A percentile compares a stretch with the other conserved stretches of the same genome.
These are phyloP conservation scores for Xylaria sp. DNA, from an alignment of 495 filamentous ascomycete species.

Conservation along the genomic window DNA sequence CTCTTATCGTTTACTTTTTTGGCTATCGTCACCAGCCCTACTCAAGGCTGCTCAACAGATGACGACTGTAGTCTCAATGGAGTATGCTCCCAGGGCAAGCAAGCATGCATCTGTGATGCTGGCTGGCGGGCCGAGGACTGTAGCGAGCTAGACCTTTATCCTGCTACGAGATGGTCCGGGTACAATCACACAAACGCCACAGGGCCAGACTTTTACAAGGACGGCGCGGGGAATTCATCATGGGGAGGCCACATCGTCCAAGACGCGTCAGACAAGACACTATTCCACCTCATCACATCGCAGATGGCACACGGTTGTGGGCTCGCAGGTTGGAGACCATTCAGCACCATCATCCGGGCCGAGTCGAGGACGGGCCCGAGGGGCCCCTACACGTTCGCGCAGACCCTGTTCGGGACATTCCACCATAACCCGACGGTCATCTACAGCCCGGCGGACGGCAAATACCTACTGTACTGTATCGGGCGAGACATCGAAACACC, in stretches of 20 bases:
- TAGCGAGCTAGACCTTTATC: conserved; percentile 46
- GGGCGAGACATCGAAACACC: conserved; percentile 38
- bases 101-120: conserved; percentile 44
- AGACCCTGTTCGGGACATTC: conserved; percentile 43
- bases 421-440: conserved; percentile 49
- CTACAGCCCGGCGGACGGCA: conserved; percentile 43
- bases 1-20: not conserved
- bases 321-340: conserved; percentile 47
- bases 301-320: conserved; percentile 48
- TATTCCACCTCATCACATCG: conserved; percentile 47
- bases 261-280: conserved; percentile 37
- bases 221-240: conserved; percentile 44
- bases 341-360: conserved; percentile 46
- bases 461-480: conserved; percentile 48
- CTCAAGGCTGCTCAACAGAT: conserved; percentile 38
- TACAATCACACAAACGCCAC: conserved; percentile 45
- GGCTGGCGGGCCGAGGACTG: conserved; percentile 49
- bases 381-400: conserved; percentile 46
- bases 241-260: conserved; percentile 49
- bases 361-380: conserved; percentile 44
- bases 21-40: not conserved
- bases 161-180: conserved; percentile 40
- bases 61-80: conserved; percentile 54
- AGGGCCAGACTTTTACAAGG: conserved; percentile 33
- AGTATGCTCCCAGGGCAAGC: conserved; percentile 34